Evolutionary conservation across 257 asterid species (phyloP), one percentile per base, ranked within the genome.

Genomic region (Capsicum baccatum): DNA sequence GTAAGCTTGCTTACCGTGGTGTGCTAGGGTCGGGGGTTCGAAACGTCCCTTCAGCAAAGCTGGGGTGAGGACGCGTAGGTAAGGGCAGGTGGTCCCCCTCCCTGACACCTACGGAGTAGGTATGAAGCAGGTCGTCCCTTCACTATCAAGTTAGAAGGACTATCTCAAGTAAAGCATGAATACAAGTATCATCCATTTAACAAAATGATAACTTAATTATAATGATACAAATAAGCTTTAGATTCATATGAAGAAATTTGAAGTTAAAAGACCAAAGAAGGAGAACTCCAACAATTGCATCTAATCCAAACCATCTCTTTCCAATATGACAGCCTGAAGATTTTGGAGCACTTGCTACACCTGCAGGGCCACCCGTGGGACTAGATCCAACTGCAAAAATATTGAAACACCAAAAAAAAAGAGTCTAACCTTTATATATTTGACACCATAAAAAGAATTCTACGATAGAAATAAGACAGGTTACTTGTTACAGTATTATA

Each of bases 221-320:
- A 33, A 76, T 54, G 48, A 76, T 6, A 26, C 26, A 76, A 52
- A 76, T 76, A 33, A 76, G 48, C 26, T 52, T 26, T 76, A 13
- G 44, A 52, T 16, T 26, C 64, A 52, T 76, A 52, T 52, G 63
- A 76, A 14, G 48, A 14, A 52, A 76, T 76, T 52, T 52, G 62
- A 76, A 14, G 47, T 52, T 52, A 76, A 84, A 84, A 63, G 70
- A 59, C 85, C 80, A 83, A 8, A 88, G 63, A n/a, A 79, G 59
- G 15, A 91, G 39, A 52, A 63, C 14, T 35, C 85, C 86, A 68
- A 80, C 55, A 63, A 87, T 17, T 16, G 79, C 83, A 68, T 85
- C 88, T 44, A 83, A 19, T 66, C 83, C 89, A 5, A 73, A 56
- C 87, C 82, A 80, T 56, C 50, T 80, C 57, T 86, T 87, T 81